Percentiles rank a stretch among this genome's conserved stretches.
These are phyloP conservation scores for Colletotrichum musae DNA, from an alignment of 2,329 filamentous ascomycete species.

Conservation along the genomic window DNA sequence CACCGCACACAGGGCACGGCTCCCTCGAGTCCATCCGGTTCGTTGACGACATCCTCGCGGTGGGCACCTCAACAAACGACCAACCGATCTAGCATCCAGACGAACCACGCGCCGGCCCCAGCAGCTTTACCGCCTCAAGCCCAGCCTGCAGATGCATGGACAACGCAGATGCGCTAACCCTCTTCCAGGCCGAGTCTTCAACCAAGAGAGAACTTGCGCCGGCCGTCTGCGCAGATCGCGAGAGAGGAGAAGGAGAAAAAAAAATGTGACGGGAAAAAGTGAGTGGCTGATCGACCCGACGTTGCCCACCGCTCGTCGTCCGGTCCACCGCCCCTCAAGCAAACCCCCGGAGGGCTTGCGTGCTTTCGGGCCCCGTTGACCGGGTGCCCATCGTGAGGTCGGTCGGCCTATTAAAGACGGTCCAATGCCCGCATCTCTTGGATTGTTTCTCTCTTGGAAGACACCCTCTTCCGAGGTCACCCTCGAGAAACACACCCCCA, in stretches of 20 bases:
- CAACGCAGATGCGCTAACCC: constrained; percentile 28
- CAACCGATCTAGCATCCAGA: constrained; percentile 10
- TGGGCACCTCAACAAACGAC: constrained; percentile 26
- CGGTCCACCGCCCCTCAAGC: not conserved
- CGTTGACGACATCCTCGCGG: constrained; percentile 2
- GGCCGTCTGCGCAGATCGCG: constrained; percentile 4
- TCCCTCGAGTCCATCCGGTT: constrained; percentile 29
- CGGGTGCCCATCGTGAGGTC: constrained; percentile 15
- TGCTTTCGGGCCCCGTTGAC: constrained; percentile 11
- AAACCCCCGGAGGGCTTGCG: not conserved
- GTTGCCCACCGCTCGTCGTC: constrained; percentile 33
- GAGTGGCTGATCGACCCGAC: constrained; percentile 27
- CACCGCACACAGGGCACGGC: not conserved
- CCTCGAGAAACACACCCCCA: constrained; percentile 31
- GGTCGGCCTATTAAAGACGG: constrained; percentile 35
- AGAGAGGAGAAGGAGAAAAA: constrained; percentile 7
- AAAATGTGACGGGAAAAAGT: not conserved
- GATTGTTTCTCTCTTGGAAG: constrained; percentile 23
- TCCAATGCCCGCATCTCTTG: constrained; percentile 16
- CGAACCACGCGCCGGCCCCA: constrained; percentile 18
- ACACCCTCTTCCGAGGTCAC: constrained; percentile 40
- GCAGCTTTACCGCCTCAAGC: constrained; percentile 32
- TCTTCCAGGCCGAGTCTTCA: constrained; percentile 13
- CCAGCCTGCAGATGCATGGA: constrained; percentile 25
- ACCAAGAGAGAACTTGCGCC: constrained; percentile 16